Conservation (phyloP, 768 basidiomycete species). For the Suillus subalutaceus region DNA sequence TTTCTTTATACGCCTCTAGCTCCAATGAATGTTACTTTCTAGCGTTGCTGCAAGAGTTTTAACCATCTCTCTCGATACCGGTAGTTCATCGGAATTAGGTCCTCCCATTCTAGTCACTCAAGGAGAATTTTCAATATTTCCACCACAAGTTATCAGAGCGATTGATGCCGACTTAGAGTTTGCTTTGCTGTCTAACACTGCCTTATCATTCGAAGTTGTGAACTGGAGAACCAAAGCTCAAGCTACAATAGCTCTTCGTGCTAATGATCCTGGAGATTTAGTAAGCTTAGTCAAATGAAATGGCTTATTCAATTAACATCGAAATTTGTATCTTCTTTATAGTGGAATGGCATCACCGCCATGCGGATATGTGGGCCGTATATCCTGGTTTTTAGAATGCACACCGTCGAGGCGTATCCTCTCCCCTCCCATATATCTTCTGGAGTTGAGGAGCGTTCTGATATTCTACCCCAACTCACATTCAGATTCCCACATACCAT, state of each 20-base stretch:
- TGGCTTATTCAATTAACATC: background rate
- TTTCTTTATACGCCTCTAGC: background rate
- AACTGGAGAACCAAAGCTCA: slow-evolving; percentile 37
- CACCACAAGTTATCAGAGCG: slow-evolving; percentile 32
- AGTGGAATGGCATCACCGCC: slow-evolving; percentile 48
- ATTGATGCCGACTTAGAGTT: slow-evolving; percentile 38
- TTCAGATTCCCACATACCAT: slow-evolving; percentile 27
- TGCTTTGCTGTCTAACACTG: slow-evolving; percentile 32
- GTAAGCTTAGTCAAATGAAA: slow-evolving; percentile 25
- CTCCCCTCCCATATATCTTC: slow-evolving; percentile 19
- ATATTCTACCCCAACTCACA: slow-evolving; percentile 20
- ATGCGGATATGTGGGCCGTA: slow-evolving; percentile 50
- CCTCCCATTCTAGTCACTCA: slow-evolving; percentile 3
- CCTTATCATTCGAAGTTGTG: slow-evolving; percentile 39
- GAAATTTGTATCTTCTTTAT: background rate
- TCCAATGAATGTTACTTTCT: background rate
- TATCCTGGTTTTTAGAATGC: slow-evolving; percentile 54
- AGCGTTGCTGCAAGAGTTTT: slow-evolving; percentile 5
- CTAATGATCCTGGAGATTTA: slow-evolving; percentile 33
- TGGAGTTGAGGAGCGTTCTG: slow-evolving; percentile 14
- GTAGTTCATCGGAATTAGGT: too few relatives aligned
- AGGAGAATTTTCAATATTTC: slow-evolving; percentile 20
- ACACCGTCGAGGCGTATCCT: slow-evolving; percentile 49
- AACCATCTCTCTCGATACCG: slow-evolving; percentile 6
- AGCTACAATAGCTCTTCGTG: slow-evolving; percentile 25